A percentile compares a stretch with the other conserved stretches of the same genome.
Conservation (phyloP, 768 basidiomycete genomes). For the Vishniacozyma victoriae region DNA sequence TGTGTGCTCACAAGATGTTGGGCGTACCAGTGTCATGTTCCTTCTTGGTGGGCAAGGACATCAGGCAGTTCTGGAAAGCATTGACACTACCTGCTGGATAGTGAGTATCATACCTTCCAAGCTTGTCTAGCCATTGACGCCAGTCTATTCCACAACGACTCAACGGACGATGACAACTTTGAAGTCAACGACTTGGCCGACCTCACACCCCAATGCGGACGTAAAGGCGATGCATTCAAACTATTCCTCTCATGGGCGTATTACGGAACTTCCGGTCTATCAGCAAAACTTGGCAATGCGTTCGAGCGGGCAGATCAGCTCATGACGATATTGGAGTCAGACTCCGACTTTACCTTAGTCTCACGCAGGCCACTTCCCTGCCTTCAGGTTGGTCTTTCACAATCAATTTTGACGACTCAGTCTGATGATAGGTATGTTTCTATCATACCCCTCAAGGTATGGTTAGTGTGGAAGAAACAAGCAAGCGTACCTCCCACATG, state of each 20-base stretch:
- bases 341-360: constrained; percentile 5
- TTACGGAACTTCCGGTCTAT: constrained; percentile 17
- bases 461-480: constrained; percentile 1
- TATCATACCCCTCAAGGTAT: constrained; percentile 10
- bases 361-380: constrained; percentile 18
- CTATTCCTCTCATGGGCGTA: constrained; percentile 27
- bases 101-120: constrained; percentile 11
- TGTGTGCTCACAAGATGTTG: constrained; percentile 31
- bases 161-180: constrained; percentile 7
- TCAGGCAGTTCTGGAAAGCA: constrained; percentile 16
- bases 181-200: constrained; percentile 28
- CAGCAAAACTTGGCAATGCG: constrained; percentile 5
- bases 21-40: constrained; percentile 24
- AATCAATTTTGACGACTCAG: background rate
- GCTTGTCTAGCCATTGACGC: background rate
- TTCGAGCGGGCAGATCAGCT: constrained; percentile 19
- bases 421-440: constrained; percentile 15
- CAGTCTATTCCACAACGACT: constrained; percentile 22
- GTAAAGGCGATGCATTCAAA: constrained; percentile 25
- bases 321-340: background rate
- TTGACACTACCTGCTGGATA: constrained; percentile 28
- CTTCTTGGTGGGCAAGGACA: constrained; percentile 24
- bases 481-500: constrained; percentile 14
- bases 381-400: constrained; percentile 20
- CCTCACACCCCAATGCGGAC: constrained; percentile 29